Conservation (phyloP, 2,329 filamentous ascomycete genomes). For the Acrocalymma vagum region DNA sequence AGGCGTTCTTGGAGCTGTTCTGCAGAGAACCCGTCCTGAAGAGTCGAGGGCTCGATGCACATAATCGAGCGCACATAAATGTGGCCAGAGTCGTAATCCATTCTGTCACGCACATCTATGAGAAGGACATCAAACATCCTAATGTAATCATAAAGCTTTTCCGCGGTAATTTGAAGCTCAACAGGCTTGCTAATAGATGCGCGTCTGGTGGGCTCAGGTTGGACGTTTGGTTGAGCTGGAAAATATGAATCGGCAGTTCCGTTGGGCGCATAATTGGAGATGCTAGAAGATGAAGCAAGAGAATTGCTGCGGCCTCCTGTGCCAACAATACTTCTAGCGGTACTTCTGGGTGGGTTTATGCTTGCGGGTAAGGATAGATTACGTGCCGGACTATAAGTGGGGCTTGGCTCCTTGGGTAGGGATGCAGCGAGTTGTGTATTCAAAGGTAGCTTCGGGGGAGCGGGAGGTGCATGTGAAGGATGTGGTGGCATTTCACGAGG, state of each 20-base stretch:
- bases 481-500: slow-evolving; percentile 63
- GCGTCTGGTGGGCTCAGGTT: slow-evolving; percentile 31
- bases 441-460: slow-evolving; percentile 58
- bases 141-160: slow-evolving; percentile 77
- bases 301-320: slow-evolving; percentile 64
- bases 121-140: slow-evolving; percentile 74
- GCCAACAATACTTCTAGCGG: slow-evolving; percentile 69
- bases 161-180: slow-evolving; percentile 70
- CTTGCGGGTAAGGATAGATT: slow-evolving; percentile 73
- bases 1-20: slow-evolving; percentile 73
- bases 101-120: slow-evolving; percentile 84
- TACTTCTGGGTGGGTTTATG: slow-evolving; percentile 71
- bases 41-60: slow-evolving; percentile 85
- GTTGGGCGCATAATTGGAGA: slow-evolving; percentile 47
- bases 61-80: slow-evolving; percentile 85
- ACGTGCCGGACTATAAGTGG: slow-evolving; percentile 80
- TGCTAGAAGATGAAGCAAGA: slow-evolving; percentile 51
- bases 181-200: slow-evolving; percentile 60
- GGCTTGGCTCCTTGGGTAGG: slow-evolving; percentile 75
- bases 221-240: slow-evolving; percentile 32
- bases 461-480: slow-evolving; percentile 29
- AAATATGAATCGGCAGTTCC: slow-evolving; percentile 54
- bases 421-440: slow-evolving; percentile 62
- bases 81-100: slow-evolving; percentile 87
- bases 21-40: slow-evolving; percentile 73